Conservation (phyloP, 2,329 filamentous ascomycete species). For the Decorospora gaudefroyi region DNA sequence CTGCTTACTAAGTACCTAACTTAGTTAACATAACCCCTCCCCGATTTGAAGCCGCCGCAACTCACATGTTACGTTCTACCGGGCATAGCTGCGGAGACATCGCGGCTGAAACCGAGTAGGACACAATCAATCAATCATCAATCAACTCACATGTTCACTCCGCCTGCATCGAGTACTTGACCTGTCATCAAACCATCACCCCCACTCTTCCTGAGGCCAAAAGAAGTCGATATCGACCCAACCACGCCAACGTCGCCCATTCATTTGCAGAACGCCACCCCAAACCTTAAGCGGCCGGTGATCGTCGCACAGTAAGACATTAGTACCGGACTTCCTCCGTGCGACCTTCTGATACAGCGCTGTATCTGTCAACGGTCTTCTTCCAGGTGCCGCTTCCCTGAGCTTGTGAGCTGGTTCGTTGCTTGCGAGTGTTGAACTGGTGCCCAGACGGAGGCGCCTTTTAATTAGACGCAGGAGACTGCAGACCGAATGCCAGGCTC, state of each 20-base stretch:
- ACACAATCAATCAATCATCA: too few relatives aligned
- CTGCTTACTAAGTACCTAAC: too few relatives aligned
- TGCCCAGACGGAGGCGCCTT: conserved; percentile 43
- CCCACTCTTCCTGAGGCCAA: conserved; percentile 34
- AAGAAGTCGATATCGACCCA: conserved; percentile 39
- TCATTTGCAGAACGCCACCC: conserved; percentile 47
- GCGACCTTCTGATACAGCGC: conserved; percentile 52
- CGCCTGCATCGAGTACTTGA: too few relatives aligned
- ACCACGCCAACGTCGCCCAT: conserved; percentile 28
- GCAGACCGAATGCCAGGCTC: too few relatives aligned
- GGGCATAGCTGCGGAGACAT: too few relatives aligned
- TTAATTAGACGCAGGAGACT: too few relatives aligned
- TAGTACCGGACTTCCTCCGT: conserved; percentile 51
- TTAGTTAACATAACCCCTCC: too few relatives aligned
- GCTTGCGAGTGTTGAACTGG: conserved; percentile 31
- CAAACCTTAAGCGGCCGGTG: conserved; percentile 26
- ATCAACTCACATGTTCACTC: too few relatives aligned
- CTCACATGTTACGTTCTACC: too few relatives aligned
- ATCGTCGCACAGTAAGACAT: conserved; percentile 29
- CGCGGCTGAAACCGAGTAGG: too few relatives aligned
- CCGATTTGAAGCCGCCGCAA: too few relatives aligned
- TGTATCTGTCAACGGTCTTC: conserved; percentile 43
- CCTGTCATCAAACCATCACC: conserved; percentile 24
- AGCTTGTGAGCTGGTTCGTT: conserved; percentile 40
- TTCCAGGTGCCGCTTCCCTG: conserved; percentile 38